A percentile compares a stretch with the other conserved stretches of the same genome.
Evolutionary conservation across 2,329 filamentous ascomycete species (phyloP).

Genomic region (Colletotrichum sp.): DNA sequence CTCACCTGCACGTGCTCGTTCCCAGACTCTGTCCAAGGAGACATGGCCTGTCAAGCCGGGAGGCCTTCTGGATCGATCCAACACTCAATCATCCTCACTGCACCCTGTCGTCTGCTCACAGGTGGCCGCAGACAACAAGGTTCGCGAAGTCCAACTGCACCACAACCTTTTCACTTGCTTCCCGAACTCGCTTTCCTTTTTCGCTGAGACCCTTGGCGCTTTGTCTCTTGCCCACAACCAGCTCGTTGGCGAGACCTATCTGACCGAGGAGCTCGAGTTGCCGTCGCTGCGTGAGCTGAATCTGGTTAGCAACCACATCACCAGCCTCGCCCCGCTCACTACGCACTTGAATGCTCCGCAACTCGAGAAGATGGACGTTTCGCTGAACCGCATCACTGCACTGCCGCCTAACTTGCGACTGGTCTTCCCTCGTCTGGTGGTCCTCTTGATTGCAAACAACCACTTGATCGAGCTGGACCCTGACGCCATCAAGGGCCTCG

Average conservation of each 20-base stretch:
- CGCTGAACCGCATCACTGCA: conserved; percentile 78
- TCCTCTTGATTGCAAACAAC: conserved; percentile 81
- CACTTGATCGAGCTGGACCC: conserved; percentile 75
- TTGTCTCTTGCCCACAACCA: conserved; percentile 81
- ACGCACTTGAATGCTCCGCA: conserved; percentile 73
- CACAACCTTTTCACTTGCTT: conserved; percentile 77
- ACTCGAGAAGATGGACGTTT: conserved; percentile 80
- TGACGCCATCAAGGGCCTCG: conserved; percentile 75
- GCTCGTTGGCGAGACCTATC: conserved; percentile 66
- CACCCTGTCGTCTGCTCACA: conserved; percentile 63
- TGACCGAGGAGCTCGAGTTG: conserved; percentile 71
- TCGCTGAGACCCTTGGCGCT: conserved; percentile 72
- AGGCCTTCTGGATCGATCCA: conserved; percentile 74
- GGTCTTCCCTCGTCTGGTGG: conserved; percentile 72
- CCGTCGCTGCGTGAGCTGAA: conserved; percentile 80
- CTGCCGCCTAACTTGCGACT: conserved; percentile 69
- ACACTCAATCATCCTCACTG: conserved; percentile 66
- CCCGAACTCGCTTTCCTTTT: conserved; percentile 73
- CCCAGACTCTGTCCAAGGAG: conserved; percentile 52
- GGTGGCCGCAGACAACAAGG: conserved; percentile 56
- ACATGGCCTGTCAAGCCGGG: conserved; percentile 61
- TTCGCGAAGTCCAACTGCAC: conserved; percentile 70
- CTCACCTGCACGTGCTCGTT: conserved; percentile 53
- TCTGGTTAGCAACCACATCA: conserved; percentile 76
- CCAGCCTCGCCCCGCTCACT: conserved; percentile 70